Conservation (phyloP, 306 rosid genomes). For the Canavalia ensiformis region DNA sequence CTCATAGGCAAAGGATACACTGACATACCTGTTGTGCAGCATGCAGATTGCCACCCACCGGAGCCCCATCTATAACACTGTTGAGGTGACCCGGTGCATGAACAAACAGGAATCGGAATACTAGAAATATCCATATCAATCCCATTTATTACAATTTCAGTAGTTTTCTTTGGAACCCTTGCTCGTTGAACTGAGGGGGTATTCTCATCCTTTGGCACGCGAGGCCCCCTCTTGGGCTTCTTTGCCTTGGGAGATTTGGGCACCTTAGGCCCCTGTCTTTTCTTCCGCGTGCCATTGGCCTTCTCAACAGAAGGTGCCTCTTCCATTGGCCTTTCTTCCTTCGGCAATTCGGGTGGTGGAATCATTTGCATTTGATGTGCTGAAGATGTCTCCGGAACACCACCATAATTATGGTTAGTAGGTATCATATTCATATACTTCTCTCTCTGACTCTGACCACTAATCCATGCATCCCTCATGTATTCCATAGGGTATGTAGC, state of each 20-base stretch:
- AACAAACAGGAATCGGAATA: constrained; percentile 91
- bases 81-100: constrained; percentile 91
- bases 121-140: constrained; percentile 85
- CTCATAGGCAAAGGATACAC: constrained; percentile 96
- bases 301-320: constrained; percentile 66
- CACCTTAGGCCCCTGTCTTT: constrained; percentile 71
- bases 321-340: constrained; percentile 75
- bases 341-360: constrained; percentile 63
- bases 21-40: constrained; percentile 90
- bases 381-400: constrained; percentile 71
- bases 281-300: constrained; percentile 68
- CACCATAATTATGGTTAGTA: constrained; percentile 58
- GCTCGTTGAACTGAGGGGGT: constrained; percentile 71
- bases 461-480: constrained; percentile 82
- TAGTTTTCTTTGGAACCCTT: constrained; percentile 77
- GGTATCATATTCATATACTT: constrained; percentile 75
- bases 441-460: constrained; percentile 69
- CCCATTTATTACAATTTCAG: constrained; percentile 87
- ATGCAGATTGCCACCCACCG: constrained; percentile 99
- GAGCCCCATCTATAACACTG: constrained; percentile 98
- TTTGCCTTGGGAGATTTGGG: constrained; percentile 82
- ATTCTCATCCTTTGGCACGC: constrained; percentile 65
- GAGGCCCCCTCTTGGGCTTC: constrained; percentile 80
- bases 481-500: constrained; percentile 69
- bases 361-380: constrained; percentile 71